Percentiles rank a stretch among this genome's conserved stretches.
These are phyloP conservation scores for Chlorella sp. DNA, from an alignment of 139 green algal genomes.

Conservation along the genomic window DNA sequence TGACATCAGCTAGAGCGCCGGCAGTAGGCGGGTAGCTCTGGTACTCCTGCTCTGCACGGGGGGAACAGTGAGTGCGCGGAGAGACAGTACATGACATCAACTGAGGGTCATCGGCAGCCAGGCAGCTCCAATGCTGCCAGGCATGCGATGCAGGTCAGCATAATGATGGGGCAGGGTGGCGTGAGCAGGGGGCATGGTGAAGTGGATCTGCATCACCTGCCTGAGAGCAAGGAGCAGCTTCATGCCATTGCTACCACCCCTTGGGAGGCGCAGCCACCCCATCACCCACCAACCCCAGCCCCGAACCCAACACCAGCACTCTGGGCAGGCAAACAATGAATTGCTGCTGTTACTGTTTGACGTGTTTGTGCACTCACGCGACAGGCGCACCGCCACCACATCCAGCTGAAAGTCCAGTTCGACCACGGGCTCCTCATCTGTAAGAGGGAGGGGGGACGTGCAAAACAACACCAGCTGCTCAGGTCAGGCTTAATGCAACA, in stretches of 20 bases:
- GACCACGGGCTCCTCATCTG: constrained; percentile 44
- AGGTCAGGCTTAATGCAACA: not conserved
- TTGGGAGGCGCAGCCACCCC: no score
- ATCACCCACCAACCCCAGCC: no score
- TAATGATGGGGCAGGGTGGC: not conserved
- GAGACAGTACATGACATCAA: no score
- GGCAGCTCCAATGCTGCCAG: no score
- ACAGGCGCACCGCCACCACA: constrained; percentile 60
- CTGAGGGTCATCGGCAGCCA: no score
- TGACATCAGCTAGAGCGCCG: no score
- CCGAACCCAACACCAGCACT: no score
- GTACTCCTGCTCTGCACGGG: not conserved
- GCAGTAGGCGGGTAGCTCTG: not conserved
- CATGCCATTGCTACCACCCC: not conserved
- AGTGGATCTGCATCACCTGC: no score
- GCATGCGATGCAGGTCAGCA: not conserved
- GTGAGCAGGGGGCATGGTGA: not conserved
- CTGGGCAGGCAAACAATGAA: no score
- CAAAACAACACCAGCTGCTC: not conserved
- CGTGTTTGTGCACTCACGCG: constrained; percentile 39
- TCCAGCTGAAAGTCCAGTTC: constrained; percentile 55
- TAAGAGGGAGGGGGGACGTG: not conserved
- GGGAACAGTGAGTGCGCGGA: not conserved
- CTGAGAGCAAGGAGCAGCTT: no score
- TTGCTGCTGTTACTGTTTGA: no score